Evolutionary conservation across 139 green algal genomes (phyloP), one percentile per base, ranked within the genome.

Genomic region (Picochlorum costavermella): DNA sequence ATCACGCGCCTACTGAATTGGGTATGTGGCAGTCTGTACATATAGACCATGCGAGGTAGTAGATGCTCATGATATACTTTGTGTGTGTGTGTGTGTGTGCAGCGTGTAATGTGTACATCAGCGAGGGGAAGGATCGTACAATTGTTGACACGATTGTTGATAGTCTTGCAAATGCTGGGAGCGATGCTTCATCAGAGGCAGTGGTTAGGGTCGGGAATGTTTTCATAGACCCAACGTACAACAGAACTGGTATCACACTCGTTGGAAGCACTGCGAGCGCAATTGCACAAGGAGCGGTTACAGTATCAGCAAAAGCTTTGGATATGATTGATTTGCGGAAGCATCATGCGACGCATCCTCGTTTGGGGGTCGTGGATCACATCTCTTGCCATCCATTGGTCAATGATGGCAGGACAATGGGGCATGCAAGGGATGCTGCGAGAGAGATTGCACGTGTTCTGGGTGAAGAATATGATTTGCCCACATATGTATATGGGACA

Each of bases 291-390:
- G 68, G 72, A 1, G 77, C 74, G 4, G 20, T 66, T 33, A 26
- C 12, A 17, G 48, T 92, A 20, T 68, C 74, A 1, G 45, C 56
- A 4, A 60, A 65, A 6, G 84, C 84, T 20, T 51, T 92, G 25
- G 11, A 9, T 5, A 65, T 60, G 4, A 56, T 93, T 0, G 83
- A 94, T 64, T 63, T 94, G 36, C 61, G 60, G 10, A 5, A 40
- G 16, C 87, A 94, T 57, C 33, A 26, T 2, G 87, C 81, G 44
- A 77, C 62, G 2, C 87, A 95, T 65, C 87, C 87, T 4, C 76
- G 87, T 6, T 70, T 95, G 11, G 87, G 87, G 3, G 65, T 73
- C 0, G 70, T 95, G 4, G 87, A 95, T 70, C 86, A 95, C 65
- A 77, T 95, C 13, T 80, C 71, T 1, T 72, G 85, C 29, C 80